These are phyloP conservation scores for Clavariopsis aquatica DNA, from an alignment of 495 filamentous ascomycete species.

Conservation along the genomic window DNA sequence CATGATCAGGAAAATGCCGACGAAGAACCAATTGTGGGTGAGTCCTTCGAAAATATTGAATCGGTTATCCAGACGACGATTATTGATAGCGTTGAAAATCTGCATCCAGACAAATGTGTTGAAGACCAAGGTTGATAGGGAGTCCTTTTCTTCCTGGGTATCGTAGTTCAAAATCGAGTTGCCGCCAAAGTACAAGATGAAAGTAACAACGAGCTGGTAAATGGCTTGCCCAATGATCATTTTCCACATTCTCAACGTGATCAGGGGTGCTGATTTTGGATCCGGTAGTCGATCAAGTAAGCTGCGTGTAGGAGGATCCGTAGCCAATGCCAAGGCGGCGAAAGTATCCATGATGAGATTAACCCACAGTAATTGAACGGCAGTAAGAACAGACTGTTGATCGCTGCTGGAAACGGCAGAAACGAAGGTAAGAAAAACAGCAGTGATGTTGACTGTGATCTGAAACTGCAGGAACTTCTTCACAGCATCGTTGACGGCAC, in stretches of 20 bases:
- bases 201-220: constrained; percentile 77
- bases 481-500: constrained; percentile 84
- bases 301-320: constrained; percentile 70
- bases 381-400: constrained; percentile 74
- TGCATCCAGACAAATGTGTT: constrained; percentile 97
- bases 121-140: constrained; percentile 73
- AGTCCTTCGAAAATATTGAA: constrained; percentile 91
- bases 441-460: constrained; percentile 88
- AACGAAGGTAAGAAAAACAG: constrained; percentile 80
- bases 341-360: constrained; percentile 97
- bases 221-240: constrained; percentile 88
- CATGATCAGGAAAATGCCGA: constrained; percentile 79
- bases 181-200: constrained; percentile 77
- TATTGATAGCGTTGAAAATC: constrained; percentile 88
- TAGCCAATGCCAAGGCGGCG: constrained; percentile 87
- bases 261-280: constrained; percentile 72
- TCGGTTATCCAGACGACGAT: constrained; percentile 81
- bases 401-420: constrained; percentile 68
- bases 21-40: constrained; percentile 76
- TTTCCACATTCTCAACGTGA: constrained; percentile 86
- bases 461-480: constrained; percentile 94
- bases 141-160: constrained; percentile 43
- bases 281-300: constrained; percentile 76
- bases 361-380: constrained; percentile 87
- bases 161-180: constrained; percentile 60